phyloP scores from a whole-genome alignment of 2,329 filamentous ascomycete species.

The Xenosphaeropsis pyriputrescens region DNA sequence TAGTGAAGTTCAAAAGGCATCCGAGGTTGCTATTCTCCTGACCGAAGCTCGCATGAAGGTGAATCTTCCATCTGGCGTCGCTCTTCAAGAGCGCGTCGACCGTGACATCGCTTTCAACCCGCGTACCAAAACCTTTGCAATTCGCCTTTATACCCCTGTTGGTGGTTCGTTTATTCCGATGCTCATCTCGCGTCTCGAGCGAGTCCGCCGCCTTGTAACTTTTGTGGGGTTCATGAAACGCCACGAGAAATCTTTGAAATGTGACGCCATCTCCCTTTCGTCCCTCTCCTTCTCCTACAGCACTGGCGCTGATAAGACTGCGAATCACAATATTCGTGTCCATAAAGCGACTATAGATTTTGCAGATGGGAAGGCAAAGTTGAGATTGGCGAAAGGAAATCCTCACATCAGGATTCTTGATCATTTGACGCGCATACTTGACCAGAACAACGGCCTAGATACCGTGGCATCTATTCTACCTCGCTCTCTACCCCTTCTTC shows the following conservation, averaged over 20 bases:
- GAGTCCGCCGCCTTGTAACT: conserved; percentile 55
- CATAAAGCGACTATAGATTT: conserved; percentile 47
- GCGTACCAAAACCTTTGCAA: conserved; percentile 13
- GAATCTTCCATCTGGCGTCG: conserved; percentile 9
- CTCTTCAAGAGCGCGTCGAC: conserved; percentile 14
- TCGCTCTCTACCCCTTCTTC: conserved; percentile 49
- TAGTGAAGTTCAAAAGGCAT: background rate
- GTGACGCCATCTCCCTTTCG: conserved; percentile 43
- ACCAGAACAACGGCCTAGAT: conserved; percentile 32
- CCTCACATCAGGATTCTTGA: conserved; percentile 52
- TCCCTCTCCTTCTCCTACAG: conserved; percentile 56
- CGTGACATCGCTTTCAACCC: conserved; percentile 17
- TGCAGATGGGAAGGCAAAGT: conserved; percentile 29
- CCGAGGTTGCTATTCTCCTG: conserved; percentile 13
- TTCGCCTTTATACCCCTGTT: conserved; percentile 15
- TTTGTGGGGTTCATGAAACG: conserved; percentile 52
- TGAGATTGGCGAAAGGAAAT: conserved; percentile 46
- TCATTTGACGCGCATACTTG: conserved; percentile 41
- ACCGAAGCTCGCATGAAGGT: conserved; percentile 16
- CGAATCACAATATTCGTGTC: conserved; percentile 4
- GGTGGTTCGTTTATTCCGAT: conserved; percentile 14
- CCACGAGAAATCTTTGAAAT: conserved; percentile 36
- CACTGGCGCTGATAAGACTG: conserved; percentile 7
- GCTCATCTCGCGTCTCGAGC: conserved; percentile 22
- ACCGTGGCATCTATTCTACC: conserved; percentile 38